Base-by-base conservation (phyloP, 2,329 filamentous ascomycete genomes). In the Diplodia intermedia region DNA sequence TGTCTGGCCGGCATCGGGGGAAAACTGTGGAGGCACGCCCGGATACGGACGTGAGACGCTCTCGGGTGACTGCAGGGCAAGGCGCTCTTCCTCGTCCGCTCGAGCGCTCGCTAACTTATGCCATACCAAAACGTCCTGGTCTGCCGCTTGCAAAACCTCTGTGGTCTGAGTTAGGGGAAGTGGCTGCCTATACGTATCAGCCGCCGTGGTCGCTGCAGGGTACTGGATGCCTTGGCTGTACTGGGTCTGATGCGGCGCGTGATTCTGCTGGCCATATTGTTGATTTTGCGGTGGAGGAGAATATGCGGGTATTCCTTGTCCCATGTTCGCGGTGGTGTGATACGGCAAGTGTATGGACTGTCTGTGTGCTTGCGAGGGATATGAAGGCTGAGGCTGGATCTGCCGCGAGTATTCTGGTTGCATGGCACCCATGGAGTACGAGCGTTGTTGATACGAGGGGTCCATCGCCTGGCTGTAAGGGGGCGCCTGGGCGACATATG, bases 111-210 rank as follows among this genome's bases (percentile, higher is more conserved):
- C 49, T 23, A 67, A 26, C 31, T 67, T 67, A 14, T 68, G 66
- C 66, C 66, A 68, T 36, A 68, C 56, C 56, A 68, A 33, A 50
- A 68, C 66, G 57, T 68, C 66, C 47, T 65, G 66, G n/a, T 68
- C 66, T 61, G 66, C 66, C 15, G 55, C 55, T 3, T 67, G 55
- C 12, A 67, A 20, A 14, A 67, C 66, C 36, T 67, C 55, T 53
- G 36, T 33, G 38, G 54, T 55, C 56, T 62, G 66, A 20, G 47
- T 68, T 50, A 62, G 47, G 56, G 50, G 36, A 29, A 54, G 55
- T 47, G 66, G 60, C 66, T 65, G 66, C 49, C 52, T 62, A 52
- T 54, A 62, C 15, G 66, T 38, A 54, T 62, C 66, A 62, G 66
- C 56, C 55, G 66, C 60, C 49, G 66, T 61, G 56, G 66, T 65